Conservation (phyloP, 495 filamentous ascomycete species). For the Neurospora sublineolata region DNA sequence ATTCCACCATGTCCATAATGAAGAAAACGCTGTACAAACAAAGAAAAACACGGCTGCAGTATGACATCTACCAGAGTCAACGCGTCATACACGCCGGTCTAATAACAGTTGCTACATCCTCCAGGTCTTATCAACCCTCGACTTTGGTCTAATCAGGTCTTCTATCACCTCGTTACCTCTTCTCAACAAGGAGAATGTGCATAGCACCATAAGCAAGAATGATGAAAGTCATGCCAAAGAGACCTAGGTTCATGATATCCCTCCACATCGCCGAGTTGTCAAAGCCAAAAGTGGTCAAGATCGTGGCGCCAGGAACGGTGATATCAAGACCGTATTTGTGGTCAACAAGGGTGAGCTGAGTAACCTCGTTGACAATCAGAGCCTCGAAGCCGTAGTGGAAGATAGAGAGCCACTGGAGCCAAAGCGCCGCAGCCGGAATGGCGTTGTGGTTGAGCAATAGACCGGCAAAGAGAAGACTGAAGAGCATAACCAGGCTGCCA, state of each 20-base stretch:
- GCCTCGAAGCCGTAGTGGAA: conserved; percentile 98
- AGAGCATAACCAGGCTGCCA: conserved; percentile 93
- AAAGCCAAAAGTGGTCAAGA: conserved; percentile 89
- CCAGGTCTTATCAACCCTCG: neutral
- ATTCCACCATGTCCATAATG: neutral
- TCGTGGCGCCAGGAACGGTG: conserved; percentile 87
- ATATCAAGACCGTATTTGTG: conserved; percentile 93
- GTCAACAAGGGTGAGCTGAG: conserved; percentile 79
- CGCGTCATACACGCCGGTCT: neutral
- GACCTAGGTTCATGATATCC: conserved; percentile 69
- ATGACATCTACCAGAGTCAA: neutral
- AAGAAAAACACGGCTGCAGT: neutral
- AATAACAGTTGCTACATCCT: neutral
- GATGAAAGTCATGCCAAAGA: conserved; percentile 75
- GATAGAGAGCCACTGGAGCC: conserved; percentile 94
- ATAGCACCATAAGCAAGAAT: conserved; percentile 83
- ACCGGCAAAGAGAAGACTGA: conserved; percentile 88
- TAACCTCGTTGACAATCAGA: conserved; percentile 94
- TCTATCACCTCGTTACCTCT: conserved; percentile 39
- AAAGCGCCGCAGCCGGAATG: conserved; percentile 70
- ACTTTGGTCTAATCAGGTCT: neutral
- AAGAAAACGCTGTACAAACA: neutral
- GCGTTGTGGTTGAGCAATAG: conserved; percentile 87
- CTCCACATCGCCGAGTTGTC: conserved; percentile 71
- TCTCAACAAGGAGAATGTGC: conserved; percentile 90